phyloP scores from a whole-genome alignment of 2,329 filamentous ascomycete species.

The Cladosporium oxysporum region DNA sequence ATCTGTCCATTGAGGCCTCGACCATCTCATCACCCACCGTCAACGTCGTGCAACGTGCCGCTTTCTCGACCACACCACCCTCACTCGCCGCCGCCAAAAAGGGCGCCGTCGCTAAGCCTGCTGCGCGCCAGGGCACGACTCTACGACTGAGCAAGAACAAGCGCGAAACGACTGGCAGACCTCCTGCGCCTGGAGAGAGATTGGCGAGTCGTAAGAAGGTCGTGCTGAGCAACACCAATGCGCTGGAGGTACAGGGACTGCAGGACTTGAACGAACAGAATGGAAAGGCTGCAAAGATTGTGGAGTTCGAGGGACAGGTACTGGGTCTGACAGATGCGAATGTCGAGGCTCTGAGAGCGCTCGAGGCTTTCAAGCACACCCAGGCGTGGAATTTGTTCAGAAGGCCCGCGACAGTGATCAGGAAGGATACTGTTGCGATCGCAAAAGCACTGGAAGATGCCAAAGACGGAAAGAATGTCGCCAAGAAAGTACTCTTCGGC shows the following conservation, averaged over 20 bases:
- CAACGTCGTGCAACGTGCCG: conserved; percentile 27
- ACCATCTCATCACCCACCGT: conserved; percentile 11
- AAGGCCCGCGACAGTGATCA: conserved; percentile 74
- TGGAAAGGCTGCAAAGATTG: conserved; percentile 38
- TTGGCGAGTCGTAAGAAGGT: conserved; percentile 87
- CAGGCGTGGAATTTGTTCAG: conserved; percentile 89
- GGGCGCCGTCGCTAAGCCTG: conserved; percentile 25
- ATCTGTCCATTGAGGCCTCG: conserved; percentile 16
- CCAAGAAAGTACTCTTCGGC: conserved; percentile 71
- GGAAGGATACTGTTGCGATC: conserved; percentile 75
- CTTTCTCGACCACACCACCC: conserved; percentile 38
- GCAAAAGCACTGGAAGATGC: conserved; percentile 49
- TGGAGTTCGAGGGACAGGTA: conserved; percentile 62
- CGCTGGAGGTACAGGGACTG: conserved; percentile 72
- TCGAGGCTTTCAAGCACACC: conserved; percentile 86
- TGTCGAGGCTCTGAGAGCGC: conserved; percentile 77
- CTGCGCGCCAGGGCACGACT: conserved; percentile 29
- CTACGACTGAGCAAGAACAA: conserved; percentile 35
- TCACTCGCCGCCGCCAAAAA: conserved; percentile 34
- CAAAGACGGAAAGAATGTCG: conserved; percentile 52
- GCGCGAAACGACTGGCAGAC: conserved; percentile 29
- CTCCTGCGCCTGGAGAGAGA: conserved; percentile 67
- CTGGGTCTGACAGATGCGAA: conserved; percentile 67
- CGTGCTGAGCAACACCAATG: conserved; percentile 91
- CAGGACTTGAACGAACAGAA: conserved; percentile 59